Evolutionary conservation across 768 basidiomycete genomes (phyloP), one percentile per base, ranked within the genome.

Genomic region (Austroboletus festivus): DNA sequence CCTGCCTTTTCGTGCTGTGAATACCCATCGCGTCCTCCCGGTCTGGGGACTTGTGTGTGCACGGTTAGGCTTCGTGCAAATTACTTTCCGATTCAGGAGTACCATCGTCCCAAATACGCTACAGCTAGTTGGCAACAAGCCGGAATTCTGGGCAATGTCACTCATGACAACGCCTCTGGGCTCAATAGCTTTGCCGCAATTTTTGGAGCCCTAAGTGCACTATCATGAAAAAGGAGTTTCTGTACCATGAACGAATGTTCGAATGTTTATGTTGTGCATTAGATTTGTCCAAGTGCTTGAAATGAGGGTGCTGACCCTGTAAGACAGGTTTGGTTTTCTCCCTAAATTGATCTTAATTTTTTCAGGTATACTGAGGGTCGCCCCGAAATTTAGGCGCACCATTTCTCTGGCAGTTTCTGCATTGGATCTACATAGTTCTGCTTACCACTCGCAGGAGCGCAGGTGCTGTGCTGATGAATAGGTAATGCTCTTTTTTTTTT

Each of bases 401-500:
- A 63, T 73, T 42, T 42, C 61, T 24, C 79, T 78, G 0, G 56
- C 77, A 21, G 60, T 74, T 10, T 61, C 70, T 11, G 79, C 79
- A 4, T 55, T 79, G 38, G 80, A 80, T 51, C 52, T 80, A n/a
- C n/a, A n/a, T n/a, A 38, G 65, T 80, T 4, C 68, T 74, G 26
- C 62, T 73, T 18, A 64, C 75, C 42, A 73, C 78, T 6, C 64
- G 67, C 23, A n/a, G n/a, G n/a, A n/a, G n/a, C n/a, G n/a, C n/a
- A n/a, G n/a, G n/a, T n/a, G n/a, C n/a, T n/a, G n/a, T n/a, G n/a
- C n/a, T n/a, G n/a, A n/a, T n/a, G n/a, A n/a, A n/a, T n/a, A n/a
- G n/a, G n/a, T n/a, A n/a, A n/a, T n/a, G n/a, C n/a, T n/a, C n/a
- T n/a, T n/a, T n/a, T n/a, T n/a, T n/a, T n/a, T n/a, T n/a, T n/a